Base-by-base conservation (phyloP, 2,329 filamentous ascomycete genomes). In the Neofusicoccum laricinum region DNA sequence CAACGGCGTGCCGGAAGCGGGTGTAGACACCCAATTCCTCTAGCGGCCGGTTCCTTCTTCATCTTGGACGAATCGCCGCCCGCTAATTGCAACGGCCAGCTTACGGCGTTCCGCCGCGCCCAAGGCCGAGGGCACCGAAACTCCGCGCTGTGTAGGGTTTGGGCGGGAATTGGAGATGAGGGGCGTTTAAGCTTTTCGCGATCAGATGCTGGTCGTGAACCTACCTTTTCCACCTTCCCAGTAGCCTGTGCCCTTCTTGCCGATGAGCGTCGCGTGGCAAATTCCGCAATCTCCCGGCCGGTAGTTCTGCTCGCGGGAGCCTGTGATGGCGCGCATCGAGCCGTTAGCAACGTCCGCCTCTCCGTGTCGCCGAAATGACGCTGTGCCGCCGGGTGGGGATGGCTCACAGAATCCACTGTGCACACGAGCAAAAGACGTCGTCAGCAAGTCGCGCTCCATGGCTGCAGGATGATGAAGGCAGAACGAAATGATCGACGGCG, bases 241-340 rank as follows among this genome's bases (percentile, higher is more conserved):
- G 77, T 93, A 96, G 0, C 92, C 92, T 48, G 80, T 80, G 7
- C 80, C 80, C 2, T 86, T 85, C 71, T 86, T 88, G 68, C 90
- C 88, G 61, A 93, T 83, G 12, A 95, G 84, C 57, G 83, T 85
- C 38, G 88, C 81, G 55, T 88, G 89, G 72, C 92, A 96, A 71
- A 91, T 86, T 1, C 81, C 83, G 75, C 92, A 96, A 66, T 89
- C 88, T 72, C 93, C 90, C 1, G 90, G 87, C 21, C 87, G 81
- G 76, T 92, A 96, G 68, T 88, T 88, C 78, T 94, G 91, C 80
- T 96, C 92, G 59, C 92, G 82, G 67, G 89, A 92, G 76, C 91
- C 74, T 74, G 63, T 41, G 15, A 25, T 17, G 7, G 92, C 10
- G 34, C 12, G 17, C n/a, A 55, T 7, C 4, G 12, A 36, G n/a